phyloP scores from a whole-genome alignment of 106 monocot genomes.

The Triglochin maritima region DNA sequence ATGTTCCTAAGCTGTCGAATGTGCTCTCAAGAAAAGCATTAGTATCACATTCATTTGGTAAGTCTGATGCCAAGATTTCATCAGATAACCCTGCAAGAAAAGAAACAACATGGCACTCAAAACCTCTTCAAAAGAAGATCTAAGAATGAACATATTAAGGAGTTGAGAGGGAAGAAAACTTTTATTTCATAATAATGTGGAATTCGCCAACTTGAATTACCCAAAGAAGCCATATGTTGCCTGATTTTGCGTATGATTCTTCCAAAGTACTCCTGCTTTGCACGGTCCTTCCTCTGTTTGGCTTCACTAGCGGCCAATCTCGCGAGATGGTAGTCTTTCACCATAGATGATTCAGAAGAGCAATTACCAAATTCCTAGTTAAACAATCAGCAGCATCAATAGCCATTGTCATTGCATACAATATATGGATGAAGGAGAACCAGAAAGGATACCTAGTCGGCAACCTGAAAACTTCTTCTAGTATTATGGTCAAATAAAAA shows the following conservation, averaged over 20 bases:
- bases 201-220: slow-evolving; percentile 13
- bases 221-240: slow-evolving; percentile 49
- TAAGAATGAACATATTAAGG: not conserved
- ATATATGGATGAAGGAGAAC: too few relatives aligned
- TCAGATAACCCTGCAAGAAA: slow-evolving; percentile 47
- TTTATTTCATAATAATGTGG: not conserved
- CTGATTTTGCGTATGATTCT: slow-evolving; percentile 45
- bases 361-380: slow-evolving; percentile 42
- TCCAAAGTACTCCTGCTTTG: slow-evolving; percentile 43
- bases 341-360: slow-evolving; percentile 32
- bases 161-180: too few relatives aligned
- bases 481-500: too few relatives aligned
- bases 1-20: not conserved
- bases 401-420: too few relatives aligned
- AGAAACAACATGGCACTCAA: not conserved
- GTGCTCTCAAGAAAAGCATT: not conserved
- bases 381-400: too few relatives aligned
- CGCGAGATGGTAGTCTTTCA: slow-evolving; percentile 54
- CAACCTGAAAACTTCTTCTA: too few relatives aligned
- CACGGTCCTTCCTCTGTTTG: slow-evolving; percentile 55
- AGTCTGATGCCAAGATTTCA: slow-evolving; percentile 28
- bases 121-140: slow-evolving; percentile 3
- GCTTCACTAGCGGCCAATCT: slow-evolving; percentile 58
- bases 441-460: too few relatives aligned
- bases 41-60: slow-evolving; percentile 12